Conservation (phyloP, 495 filamentous ascomycete species). For the Opeltia flavorubescens region DNA sequence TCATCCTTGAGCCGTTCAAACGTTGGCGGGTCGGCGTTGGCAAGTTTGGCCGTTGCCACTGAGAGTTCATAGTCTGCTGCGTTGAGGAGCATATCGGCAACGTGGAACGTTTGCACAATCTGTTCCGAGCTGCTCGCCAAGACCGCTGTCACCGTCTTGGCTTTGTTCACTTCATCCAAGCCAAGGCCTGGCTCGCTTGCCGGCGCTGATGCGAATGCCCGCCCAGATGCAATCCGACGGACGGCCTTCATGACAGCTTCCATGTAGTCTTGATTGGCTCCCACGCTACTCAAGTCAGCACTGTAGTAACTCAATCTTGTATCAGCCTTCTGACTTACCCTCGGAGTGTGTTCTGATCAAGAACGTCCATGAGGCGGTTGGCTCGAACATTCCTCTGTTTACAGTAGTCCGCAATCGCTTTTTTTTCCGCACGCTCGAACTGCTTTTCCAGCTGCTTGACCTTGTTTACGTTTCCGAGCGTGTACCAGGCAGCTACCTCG, state of each 20-base stretch:
- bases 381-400: constrained; percentile 35
- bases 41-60: constrained; percentile 35
- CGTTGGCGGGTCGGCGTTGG: constrained; percentile 28
- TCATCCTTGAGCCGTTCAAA: constrained; percentile 32
- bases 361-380: constrained; percentile 38
- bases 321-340: constrained; percentile 11
- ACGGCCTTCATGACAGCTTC: constrained; percentile 33
- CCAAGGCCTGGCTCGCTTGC: constrained; percentile 26
- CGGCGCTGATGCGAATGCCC: constrained; percentile 15
- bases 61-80: constrained; percentile 40
- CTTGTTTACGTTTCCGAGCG: constrained; percentile 33
- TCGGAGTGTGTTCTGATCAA: constrained; percentile 37
- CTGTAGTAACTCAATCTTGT: background rate
- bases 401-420: constrained; percentile 35
- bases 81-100: constrained; percentile 35
- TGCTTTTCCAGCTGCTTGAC: constrained; percentile 36
- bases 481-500: constrained; percentile 35
- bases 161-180: constrained; percentile 31
- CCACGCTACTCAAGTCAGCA: constrained; percentile 15
- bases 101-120: constrained; percentile 33
- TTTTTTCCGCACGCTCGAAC: constrained; percentile 39
- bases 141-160: constrained; percentile 29
- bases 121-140: constrained; percentile 34
- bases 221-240: constrained; percentile 22
- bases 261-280: constrained; percentile 37